A percentile compares a stretch with the other conserved stretches of the same genome.
These are phyloP conservation scores for Gaultheria prostrata DNA, from an alignment of 148 eudicot species.

Conservation along the genomic window DNA sequence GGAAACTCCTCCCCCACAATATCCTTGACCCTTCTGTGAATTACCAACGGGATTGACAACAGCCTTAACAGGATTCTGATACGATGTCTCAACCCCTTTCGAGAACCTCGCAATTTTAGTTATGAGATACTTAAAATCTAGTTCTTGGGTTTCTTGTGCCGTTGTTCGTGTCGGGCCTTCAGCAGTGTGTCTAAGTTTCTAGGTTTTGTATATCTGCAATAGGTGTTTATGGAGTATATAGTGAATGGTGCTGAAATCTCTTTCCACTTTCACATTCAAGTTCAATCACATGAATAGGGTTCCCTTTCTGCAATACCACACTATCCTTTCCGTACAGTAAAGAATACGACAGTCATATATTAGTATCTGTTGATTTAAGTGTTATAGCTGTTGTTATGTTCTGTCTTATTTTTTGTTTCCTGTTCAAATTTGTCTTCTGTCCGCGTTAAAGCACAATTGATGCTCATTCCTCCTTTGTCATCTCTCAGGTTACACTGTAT, in stretches of 20 bases:
- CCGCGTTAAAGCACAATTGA: conserved; percentile 5
- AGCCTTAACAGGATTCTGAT: too few species aligned
- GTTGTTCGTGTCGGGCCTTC: background rate
- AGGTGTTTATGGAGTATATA: background rate
- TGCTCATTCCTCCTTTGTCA: background rate
- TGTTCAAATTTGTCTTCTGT: background rate
- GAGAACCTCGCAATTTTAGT: too few species aligned
- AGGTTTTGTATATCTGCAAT: background rate
- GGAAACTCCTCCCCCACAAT: too few species aligned
- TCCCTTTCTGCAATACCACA: background rate
- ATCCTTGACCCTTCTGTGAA: too few species aligned
- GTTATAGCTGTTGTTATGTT: background rate
- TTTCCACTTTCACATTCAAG: background rate
- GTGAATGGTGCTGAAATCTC: background rate
- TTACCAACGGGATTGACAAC: too few species aligned
- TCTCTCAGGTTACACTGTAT: conserved; percentile 58
- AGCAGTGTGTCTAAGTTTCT: background rate
- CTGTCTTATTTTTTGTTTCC: background rate
- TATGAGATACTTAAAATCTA: background rate
- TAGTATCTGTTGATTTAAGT: background rate
- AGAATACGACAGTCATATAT: background rate
- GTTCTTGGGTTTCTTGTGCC: background rate
- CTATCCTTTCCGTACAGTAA: background rate
- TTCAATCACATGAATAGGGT: background rate
- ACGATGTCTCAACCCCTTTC: too few species aligned